Conservation (phyloP, 371 early-diverging fungal genomes). For the Fennellomyces sp. region DNA sequence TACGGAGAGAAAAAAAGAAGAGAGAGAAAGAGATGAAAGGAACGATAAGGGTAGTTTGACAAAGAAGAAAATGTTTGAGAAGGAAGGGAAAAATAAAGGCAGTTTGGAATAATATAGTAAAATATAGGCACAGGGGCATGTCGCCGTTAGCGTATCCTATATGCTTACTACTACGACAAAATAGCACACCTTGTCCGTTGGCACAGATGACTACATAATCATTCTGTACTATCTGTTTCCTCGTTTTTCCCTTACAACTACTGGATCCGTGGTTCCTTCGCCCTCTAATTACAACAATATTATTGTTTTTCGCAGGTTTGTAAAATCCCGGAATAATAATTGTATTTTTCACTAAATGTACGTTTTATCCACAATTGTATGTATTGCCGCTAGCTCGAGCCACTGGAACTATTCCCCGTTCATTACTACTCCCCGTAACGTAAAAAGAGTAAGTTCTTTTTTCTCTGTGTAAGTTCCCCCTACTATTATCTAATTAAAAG, state of each 20-base stretch:
- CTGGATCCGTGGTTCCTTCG: too few species aligned
- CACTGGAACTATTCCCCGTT: not conserved
- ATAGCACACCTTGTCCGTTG: too few species aligned
- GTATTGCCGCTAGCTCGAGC: not conserved
- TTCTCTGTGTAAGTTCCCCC: too few species aligned
- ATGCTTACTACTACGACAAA: too few species aligned
- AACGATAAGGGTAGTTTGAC: not conserved
- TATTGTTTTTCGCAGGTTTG: slow-evolving; percentile 7
- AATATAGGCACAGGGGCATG: slow-evolving; percentile 1
- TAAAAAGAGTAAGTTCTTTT: too few species aligned
- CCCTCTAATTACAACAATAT: too few species aligned
- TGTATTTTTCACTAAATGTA: slow-evolving; percentile 2
- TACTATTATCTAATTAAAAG: not conserved
- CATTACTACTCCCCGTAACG: not conserved
- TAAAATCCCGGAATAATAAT: slow-evolving; percentile 5
- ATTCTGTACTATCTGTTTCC: too few species aligned
- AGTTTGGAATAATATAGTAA: slow-evolving; percentile 7
- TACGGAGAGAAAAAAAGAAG: slow-evolving; percentile 7
- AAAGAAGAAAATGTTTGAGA: not conserved
- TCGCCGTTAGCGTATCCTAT: too few species aligned
- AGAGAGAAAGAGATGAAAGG: not conserved
- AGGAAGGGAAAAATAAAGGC: slow-evolving; percentile 4
- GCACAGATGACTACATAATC: too few species aligned
- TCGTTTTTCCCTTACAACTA: too few species aligned
- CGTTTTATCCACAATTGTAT: slow-evolving; percentile 1